Evolutionary conservation across 768 basidiomycete genomes (phyloP).

Genomic region (Mycena indigotica): DNA sequence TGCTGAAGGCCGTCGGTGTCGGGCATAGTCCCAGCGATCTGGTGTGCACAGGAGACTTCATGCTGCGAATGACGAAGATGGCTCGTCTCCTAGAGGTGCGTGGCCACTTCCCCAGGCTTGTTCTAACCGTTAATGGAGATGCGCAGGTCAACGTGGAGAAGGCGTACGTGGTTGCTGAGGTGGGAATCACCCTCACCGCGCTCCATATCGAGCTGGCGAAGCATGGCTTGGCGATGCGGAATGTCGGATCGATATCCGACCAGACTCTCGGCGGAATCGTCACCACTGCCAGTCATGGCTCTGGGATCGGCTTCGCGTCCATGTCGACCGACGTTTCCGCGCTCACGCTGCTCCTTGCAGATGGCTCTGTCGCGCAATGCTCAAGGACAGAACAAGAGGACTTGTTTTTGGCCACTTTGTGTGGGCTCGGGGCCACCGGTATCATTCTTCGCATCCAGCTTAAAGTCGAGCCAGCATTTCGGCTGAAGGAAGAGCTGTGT

Average conservation of each 20-base stretch:
- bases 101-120: constrained; percentile 18
- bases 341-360: constrained; percentile 75
- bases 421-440: constrained; percentile 89
- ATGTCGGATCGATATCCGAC: constrained; percentile 95
- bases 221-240: constrained; percentile 81
- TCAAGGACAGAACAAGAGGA: constrained; percentile 67
- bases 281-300: constrained; percentile 94
- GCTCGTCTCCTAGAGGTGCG: constrained; percentile 78
- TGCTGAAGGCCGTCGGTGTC: constrained; percentile 81
- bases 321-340: constrained; percentile 80
- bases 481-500: constrained; percentile 73
- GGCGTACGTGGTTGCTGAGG: constrained; percentile 68
- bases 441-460: constrained; percentile 79
- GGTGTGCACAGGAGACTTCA: constrained; percentile 85
- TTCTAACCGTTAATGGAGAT: background rate
- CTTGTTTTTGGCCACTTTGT: constrained; percentile 86
- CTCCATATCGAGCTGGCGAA: constrained; percentile 70
- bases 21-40: constrained; percentile 96
- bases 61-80: constrained; percentile 80
- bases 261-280: constrained; percentile 92
- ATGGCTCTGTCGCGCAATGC: constrained; percentile 71
- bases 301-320: constrained; percentile 77
- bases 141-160: constrained; percentile 74
- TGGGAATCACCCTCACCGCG: constrained; percentile 76
- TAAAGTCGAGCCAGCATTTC: constrained; percentile 80